These are phyloP conservation scores for Phytophthora meadii DNA, from an alignment of 352 stramenopile genomes.

Conservation along the genomic window DNA sequence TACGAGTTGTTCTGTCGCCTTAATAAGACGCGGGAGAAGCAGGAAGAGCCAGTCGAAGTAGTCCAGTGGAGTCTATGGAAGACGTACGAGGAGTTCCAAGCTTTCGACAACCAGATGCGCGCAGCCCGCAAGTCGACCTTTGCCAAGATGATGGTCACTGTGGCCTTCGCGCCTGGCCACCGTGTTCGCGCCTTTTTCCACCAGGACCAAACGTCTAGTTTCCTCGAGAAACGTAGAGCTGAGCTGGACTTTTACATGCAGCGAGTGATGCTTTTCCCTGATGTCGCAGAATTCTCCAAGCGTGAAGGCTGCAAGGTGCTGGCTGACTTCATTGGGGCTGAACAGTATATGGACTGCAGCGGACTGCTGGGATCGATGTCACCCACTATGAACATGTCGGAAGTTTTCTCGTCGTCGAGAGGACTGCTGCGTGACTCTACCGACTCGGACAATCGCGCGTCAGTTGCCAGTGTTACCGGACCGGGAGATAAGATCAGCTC, in stretches of 20 bases:
- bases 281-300: constrained; percentile 69
- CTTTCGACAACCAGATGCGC: constrained; percentile 73
- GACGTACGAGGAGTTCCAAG: constrained; percentile 82
- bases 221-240: constrained; percentile 77
- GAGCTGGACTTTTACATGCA: constrained; percentile 89
- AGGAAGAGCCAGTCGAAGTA: constrained; percentile 40
- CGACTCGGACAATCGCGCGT: constrained; percentile 37
- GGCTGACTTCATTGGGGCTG: constrained; percentile 67
- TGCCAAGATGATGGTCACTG: constrained; percentile 86
- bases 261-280: constrained; percentile 79
- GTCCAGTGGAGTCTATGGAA: constrained; percentile 84
- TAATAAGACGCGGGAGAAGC: constrained; percentile 47
- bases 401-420: constrained; percentile 31
- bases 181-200: constrained; percentile 79
- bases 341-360: constrained; percentile 54
- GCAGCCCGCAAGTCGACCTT: constrained; percentile 54
- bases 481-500: constrained; percentile 32
- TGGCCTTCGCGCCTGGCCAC: constrained; percentile 74
- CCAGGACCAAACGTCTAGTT: constrained; percentile 69
- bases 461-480: constrained; percentile 20
- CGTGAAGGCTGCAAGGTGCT: constrained; percentile 61
- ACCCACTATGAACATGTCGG: constrained; percentile 35
- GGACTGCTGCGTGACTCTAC: constrained; percentile 33
- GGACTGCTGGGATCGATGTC: constrained; percentile 27
- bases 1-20: constrained; percentile 67